A percentile compares a stretch with the other conserved stretches of the same genome.
Evolutionary conservation across 768 basidiomycete species (phyloP).

Genomic region (Leccinum olivaceopallidum): DNA sequence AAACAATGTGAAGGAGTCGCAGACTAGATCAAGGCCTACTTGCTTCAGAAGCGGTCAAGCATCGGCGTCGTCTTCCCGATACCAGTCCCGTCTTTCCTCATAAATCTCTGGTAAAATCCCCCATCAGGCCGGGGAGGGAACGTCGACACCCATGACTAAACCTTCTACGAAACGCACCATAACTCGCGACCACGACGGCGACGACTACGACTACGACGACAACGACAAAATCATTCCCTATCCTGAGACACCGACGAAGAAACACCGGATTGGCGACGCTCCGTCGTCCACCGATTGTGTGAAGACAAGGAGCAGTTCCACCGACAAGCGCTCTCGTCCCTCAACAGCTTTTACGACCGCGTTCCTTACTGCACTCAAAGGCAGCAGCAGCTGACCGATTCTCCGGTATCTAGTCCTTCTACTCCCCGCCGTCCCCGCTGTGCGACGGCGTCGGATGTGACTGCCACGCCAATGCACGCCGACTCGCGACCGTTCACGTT

Average conservation of each 20-base stretch:
- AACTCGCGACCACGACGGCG: constrained; percentile 18
- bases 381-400: not conserved
- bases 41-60: constrained; percentile 6
- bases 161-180: constrained; percentile 36
- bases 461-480: constrained; percentile 9
- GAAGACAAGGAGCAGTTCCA: constrained; percentile 7
- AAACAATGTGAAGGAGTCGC: constrained; percentile 26
- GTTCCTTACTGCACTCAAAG: constrained; percentile 22
- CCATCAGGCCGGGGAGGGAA: constrained; percentile 14
- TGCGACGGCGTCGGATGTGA: not conserved
- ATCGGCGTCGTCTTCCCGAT: not conserved
- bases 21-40: constrained; percentile 21
- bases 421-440: constrained; percentile 23
- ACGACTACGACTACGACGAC: not conserved
- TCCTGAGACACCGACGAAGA: constrained; percentile 46
- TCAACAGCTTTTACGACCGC: constrained; percentile 5
- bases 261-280: constrained; percentile 30
- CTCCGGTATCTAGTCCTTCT: constrained; percentile 17
- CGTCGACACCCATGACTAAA: constrained; percentile 5
- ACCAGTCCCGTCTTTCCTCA: constrained; percentile 9
- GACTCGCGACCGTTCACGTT: constrained; percentile 1
- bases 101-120: constrained; percentile 11
- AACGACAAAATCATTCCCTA: constrained; percentile 15
- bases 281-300: no score
- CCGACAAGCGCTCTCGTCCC: constrained; percentile 5